phyloP scores from a whole-genome alignment of 2,329 filamentous ascomycete species.

The Trichoderma afroharzianum region DNA sequence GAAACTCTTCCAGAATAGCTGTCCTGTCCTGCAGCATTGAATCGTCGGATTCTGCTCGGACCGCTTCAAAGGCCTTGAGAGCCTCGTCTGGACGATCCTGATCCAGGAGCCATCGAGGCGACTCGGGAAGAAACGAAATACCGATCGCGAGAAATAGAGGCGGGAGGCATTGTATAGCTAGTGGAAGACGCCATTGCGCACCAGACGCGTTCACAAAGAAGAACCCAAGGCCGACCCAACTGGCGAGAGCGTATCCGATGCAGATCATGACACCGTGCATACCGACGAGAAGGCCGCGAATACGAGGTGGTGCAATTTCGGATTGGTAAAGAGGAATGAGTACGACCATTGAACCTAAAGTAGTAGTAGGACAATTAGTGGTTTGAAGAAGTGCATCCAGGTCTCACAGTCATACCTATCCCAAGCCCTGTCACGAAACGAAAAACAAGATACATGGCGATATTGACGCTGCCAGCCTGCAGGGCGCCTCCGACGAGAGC shows the following conservation, averaged over 20 bases:
- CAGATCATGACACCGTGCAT: constrained; percentile 4
- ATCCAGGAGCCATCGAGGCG: not conserved
- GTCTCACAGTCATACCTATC: not conserved
- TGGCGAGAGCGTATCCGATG: not conserved
- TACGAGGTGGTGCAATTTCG: not conserved
- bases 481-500: not conserved
- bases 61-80: not conserved
- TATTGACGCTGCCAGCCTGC: not conserved
- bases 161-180: not conserved
- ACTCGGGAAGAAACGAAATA: not conserved
- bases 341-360: not conserved
- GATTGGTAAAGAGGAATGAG: constrained; percentile 1
- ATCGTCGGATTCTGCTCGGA: not conserved
- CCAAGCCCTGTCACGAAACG: not conserved
- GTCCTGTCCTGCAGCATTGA: not conserved
- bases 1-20: not conserved
- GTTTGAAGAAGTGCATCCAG: not conserved
- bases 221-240: not conserved
- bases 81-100: not conserved
- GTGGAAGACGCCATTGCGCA: not conserved
- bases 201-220: not conserved
- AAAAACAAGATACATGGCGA: constrained; percentile 4
- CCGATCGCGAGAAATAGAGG: not conserved
- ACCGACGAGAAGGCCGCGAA: not conserved
- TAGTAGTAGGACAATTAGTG: not conserved